Evolutionary conservation across 78 protist species (phyloP), one percentile per base, ranked within the genome.

Genomic region (Dictyostelium brefeldianum): DNA sequence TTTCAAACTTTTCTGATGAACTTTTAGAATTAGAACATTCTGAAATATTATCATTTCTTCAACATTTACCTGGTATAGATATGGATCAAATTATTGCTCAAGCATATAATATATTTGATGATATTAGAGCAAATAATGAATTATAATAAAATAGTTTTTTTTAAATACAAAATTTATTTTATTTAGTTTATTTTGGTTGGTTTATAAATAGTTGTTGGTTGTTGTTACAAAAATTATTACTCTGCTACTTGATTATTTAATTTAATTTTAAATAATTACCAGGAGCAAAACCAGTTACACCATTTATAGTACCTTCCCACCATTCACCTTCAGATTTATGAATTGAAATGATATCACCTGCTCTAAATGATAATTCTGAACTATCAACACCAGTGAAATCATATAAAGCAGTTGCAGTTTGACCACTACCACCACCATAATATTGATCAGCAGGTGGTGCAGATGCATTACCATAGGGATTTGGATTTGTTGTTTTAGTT

Each of bases 71-170:
- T 7, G 93, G 85, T 56, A 84, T 93, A 15, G 96, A 93, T 78
- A 93, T 93, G 82, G 96, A 93, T 67, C 93, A 91, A 56, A 91
- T 91, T 15, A 91, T 91, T 5, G 89, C 95, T 41, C 95, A 91
- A 51, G 95, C 95, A 11, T 82, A 83, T 57, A 91, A 80, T 29
- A 91, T 91, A 0, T 62, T 80, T 51, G 95, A 91, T 75, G 95
- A 91, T 64, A 91, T 91, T 56, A 77, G 89, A 74, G 89, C 89
- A 15, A 91, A 91, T 73, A 81, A 71, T 75, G 93, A 87, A 22
- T 71, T 87, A 27, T 87, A 77, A 80, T n/a, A 20, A 80, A 59
- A 18, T 27, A 12, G 27, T 64, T 64, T 62, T 65, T 65, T 65
- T n/a, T 29, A 8, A 14, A 36, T 2, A 36, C 43, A 36, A 36